phyloP scores from a whole-genome alignment of 1,139 yeast genomes.

The Diutina mesorugosa region DNA sequence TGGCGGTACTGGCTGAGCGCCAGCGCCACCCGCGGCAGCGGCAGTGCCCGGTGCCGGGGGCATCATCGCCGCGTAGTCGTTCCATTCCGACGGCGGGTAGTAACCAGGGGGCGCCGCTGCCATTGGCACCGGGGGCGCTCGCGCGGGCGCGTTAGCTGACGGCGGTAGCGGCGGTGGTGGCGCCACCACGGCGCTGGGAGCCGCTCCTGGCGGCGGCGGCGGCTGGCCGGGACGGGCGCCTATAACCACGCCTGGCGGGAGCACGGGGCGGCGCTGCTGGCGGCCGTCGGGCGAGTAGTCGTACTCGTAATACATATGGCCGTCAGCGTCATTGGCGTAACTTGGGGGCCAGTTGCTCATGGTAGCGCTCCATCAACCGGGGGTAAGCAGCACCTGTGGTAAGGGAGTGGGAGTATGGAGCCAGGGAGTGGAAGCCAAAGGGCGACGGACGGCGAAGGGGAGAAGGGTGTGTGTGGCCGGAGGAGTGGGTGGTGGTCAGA shows the following conservation, averaged over 20 bases:
- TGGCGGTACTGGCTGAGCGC: no score
- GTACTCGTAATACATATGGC: not conserved
- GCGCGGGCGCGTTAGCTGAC: no score
- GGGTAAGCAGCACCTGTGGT: not conserved
- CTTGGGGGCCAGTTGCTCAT: constrained; percentile 1
- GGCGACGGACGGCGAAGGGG: not conserved
- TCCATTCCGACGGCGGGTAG: no score
- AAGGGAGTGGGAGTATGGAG: not conserved
- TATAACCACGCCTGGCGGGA: not conserved
- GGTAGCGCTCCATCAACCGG: not conserved
- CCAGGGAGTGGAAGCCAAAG: not conserved
- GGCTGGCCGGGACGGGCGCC: not conserved
- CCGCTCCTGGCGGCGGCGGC: not conserved
- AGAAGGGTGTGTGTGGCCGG: no score
- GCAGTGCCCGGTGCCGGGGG: no score
- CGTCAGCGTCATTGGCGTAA: not conserved
- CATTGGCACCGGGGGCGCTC: not conserved
- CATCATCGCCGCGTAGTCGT: no score
- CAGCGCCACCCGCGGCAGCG: no score
- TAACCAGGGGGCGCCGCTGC: not conserved
- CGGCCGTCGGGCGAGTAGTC: not conserved
- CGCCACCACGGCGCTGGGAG: not conserved
- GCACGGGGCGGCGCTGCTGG: not conserved
- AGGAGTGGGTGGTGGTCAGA: no score
- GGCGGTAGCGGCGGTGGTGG: no score